Conservation (phyloP, 164 flowering plant species). For the Annona squamosa region DNA sequence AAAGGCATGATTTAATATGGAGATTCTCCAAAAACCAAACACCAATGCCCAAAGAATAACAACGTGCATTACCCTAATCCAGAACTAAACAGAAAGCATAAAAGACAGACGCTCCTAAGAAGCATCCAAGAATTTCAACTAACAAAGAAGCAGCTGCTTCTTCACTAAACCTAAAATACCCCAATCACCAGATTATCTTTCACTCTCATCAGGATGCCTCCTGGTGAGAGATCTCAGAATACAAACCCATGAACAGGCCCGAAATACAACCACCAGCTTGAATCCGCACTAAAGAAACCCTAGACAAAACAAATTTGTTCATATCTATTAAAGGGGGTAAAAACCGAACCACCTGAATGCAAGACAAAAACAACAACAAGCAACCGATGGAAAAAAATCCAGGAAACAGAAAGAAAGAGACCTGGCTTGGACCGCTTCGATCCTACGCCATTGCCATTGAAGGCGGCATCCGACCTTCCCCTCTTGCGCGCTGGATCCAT, state of each 20-base stretch:
- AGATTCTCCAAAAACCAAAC: background rate
- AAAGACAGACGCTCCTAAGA: background rate
- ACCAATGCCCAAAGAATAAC: background rate
- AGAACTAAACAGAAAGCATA: background rate
- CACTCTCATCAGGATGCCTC: background rate
- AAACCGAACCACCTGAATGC: background rate
- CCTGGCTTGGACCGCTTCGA: slow-evolving; percentile 25
- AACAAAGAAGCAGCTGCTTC: background rate
- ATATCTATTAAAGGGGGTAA: background rate
- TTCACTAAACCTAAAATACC: background rate
- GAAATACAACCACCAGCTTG: background rate
- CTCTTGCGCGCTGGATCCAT: slow-evolving; percentile 30
- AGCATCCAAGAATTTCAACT: background rate
- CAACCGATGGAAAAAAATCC: background rate
- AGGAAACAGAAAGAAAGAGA: background rate
- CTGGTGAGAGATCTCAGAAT: background rate
- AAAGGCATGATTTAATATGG: background rate
- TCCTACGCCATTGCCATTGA: slow-evolving; percentile 25
- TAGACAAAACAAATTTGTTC: background rate
- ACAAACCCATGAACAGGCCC: background rate
- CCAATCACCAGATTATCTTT: background rate
- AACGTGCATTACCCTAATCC: background rate
- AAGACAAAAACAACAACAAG: background rate
- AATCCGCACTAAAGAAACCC: background rate
- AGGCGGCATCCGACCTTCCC: slow-evolving; percentile 20